phyloP scores from a whole-genome alignment of 2,329 filamentous ascomycete species.

The Fusarium tricinctum region DNA sequence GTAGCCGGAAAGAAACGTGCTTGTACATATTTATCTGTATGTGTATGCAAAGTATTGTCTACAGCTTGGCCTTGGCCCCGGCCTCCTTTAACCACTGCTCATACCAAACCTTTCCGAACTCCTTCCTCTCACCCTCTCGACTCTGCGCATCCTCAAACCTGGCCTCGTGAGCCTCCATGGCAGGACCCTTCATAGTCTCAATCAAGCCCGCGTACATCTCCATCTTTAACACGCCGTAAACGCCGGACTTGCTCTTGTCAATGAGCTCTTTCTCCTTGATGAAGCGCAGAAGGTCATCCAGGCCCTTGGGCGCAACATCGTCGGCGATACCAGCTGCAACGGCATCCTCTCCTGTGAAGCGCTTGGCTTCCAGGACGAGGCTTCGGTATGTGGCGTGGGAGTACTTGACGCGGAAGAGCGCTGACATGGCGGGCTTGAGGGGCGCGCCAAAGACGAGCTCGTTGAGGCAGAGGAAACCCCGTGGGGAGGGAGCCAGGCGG shows the following conservation, averaged over 20 bases:
- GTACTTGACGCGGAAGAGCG: slow-evolving; percentile 80
- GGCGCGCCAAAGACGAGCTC: slow-evolving; percentile 84
- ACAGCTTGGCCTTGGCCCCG: slow-evolving; percentile 58
- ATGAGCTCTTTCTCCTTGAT: slow-evolving; percentile 71
- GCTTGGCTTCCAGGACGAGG: slow-evolving; percentile 79
- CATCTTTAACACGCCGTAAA: slow-evolving; percentile 79
- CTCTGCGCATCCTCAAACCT: slow-evolving; percentile 60
- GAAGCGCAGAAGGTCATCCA: slow-evolving; percentile 73
- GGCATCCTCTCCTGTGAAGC: slow-evolving; percentile 75
- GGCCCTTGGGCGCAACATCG: slow-evolving; percentile 68
- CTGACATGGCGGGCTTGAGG: slow-evolving; percentile 80
- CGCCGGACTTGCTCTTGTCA: slow-evolving; percentile 72
- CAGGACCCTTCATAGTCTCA: slow-evolving; percentile 67
- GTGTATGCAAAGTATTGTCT: slow-evolving; percentile 1
- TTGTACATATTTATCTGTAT: slow-evolving; percentile 4
- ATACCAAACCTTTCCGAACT: slow-evolving; percentile 62
- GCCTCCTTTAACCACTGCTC: slow-evolving; percentile 62
- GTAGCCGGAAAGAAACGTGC: not conserved
- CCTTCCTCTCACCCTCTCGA: slow-evolving; percentile 59
- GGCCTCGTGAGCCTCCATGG: slow-evolving; percentile 64
- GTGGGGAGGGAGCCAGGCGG: slow-evolving; percentile 77
- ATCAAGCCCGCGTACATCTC: slow-evolving; percentile 81
- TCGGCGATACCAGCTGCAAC: slow-evolving; percentile 78
- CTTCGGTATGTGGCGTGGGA: slow-evolving; percentile 68
- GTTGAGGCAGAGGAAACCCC: slow-evolving; percentile 84